Evolutionary conservation across 192 early-diverging fungal genomes (phyloP), one percentile per base, ranked within the genome.

Genomic region (Physocladia obscura): DNA sequence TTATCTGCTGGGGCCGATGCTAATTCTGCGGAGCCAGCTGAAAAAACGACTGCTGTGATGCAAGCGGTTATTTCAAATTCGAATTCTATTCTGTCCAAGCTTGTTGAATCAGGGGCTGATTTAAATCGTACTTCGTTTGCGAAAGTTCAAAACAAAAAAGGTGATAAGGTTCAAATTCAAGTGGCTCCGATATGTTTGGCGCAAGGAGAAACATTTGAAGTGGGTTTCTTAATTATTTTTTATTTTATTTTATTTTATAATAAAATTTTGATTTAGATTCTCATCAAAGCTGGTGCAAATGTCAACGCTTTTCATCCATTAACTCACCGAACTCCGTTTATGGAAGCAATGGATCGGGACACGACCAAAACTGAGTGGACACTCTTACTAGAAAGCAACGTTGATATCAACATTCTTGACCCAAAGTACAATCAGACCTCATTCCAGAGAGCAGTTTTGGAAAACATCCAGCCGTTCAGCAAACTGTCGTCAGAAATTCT

Each of bases 21-120:
- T n/a, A 63, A 80, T 51, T 36, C 22, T 21, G 75, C 73, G 27
- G 74, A 65, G 24, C 27, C 44, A 1, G 44, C 44, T 22, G 62
- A 49, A 15, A 51, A 76, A 31, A 39, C 50, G 31, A 72, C 77
- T 37, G 37, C 82, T 0, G 65, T 84, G 35, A 49, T 81, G 74
- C 31, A 44, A 27, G 81, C 83, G 3, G 64, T 84, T 40, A 4
- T 60, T 2, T 27, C 54, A 11, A 36, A 64, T 5, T 38, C 40
- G 1, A 22, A 15, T 4, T 22, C 71, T 49, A 47, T 71, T 0
- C 70, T 80, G 48, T n/a, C 17, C 15, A 21, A 30, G 29, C 35
- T 70, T 11, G 29, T 70, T 50, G 57, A 59, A 31, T 11, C 3
- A 1, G 36, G 36, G 6, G 69, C 49, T n/a, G 26, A 30, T 30